A percentile compares a stretch with the other conserved stretches of the same genome.
phyloP scores from a whole-genome alignment of 1,284 basidiomycete genomes.

The Puccinia coronata region DNA sequence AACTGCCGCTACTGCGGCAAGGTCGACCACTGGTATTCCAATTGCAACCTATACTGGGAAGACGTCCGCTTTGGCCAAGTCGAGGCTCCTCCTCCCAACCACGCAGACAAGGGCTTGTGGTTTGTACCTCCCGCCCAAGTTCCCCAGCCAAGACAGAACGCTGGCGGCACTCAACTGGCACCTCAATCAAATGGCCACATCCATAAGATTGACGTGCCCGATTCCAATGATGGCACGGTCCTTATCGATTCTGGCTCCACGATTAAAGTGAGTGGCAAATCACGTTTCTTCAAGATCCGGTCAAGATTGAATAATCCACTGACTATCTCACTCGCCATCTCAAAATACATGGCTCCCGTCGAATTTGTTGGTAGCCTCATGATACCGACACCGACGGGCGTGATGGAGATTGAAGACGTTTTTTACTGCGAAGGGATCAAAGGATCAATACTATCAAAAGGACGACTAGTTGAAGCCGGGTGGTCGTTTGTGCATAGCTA shows the following conservation, averaged over 20 bases:
- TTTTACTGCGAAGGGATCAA: background rate
- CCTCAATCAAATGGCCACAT: no score
- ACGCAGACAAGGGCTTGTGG: background rate
- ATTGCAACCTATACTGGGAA: background rate
- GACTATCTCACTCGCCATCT: background rate
- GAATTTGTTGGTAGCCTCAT: background rate
- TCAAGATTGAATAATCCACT: background rate
- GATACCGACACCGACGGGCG: background rate
- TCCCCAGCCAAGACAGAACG: no score
- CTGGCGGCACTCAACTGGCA: no score
- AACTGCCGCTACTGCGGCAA: background rate
- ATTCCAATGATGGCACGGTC: background rate
- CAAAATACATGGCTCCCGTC: background rate
- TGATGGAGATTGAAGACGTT: background rate
- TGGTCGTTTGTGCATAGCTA: background rate
- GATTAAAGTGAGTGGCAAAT: background rate
- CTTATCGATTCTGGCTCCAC: background rate
- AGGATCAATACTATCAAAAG: background rate
- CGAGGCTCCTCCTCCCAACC: background rate
- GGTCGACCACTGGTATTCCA: background rate
- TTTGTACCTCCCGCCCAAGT: background rate
- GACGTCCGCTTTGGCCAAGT: background rate
- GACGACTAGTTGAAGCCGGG: background rate
- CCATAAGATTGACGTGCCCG: background rate
- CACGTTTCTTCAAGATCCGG: background rate